Percentiles rank a stretch among this genome's conserved stretches.
phyloP scores from a whole-genome alignment of 1,284 basidiomycete genomes.

The Tylopilus sp. region DNA sequence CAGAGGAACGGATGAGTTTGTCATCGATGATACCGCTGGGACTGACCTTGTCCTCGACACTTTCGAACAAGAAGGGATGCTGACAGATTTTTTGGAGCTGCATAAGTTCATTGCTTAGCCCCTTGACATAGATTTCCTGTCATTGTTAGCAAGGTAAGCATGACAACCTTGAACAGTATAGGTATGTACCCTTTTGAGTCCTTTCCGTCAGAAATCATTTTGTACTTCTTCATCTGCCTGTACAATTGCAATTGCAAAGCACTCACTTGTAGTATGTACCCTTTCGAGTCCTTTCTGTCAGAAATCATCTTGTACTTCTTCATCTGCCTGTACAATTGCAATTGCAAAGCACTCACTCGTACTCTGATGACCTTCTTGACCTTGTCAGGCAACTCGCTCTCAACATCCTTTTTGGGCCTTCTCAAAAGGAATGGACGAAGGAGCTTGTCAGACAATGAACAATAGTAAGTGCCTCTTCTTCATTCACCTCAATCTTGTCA shows the following conservation, averaged over 20 bases:
- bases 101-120: slow-evolving; percentile 97
- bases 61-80: slow-evolving; percentile 95
- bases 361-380: slow-evolving; percentile 99
- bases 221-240: too few relatives aligned
- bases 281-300: too few relatives aligned
- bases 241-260: too few relatives aligned
- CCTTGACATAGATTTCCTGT: slow-evolving; percentile 79
- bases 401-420: slow-evolving; percentile 98
- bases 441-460: slow-evolving; percentile 98
- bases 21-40: slow-evolving; percentile 84
- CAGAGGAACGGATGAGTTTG: slow-evolving; percentile 85
- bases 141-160: slow-evolving; percentile 15
- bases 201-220: slow-evolving; percentile 92
- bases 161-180: neutral
- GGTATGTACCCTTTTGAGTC: slow-evolving; percentile 67
- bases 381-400: slow-evolving; percentile 97
- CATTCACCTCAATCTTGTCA: slow-evolving; percentile 98
- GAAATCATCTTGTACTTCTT: too few relatives aligned
- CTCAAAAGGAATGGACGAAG: slow-evolving; percentile 95
- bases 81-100: slow-evolving; percentile 99
- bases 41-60: slow-evolving; percentile 92
- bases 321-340: too few relatives aligned
- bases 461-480: slow-evolving; percentile 98
- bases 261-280: slow-evolving; percentile 99
- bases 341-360: slow-evolving; percentile 94